Evolutionary conservation across 441 rosid species (phyloP).

Genomic region (Populus hybrid): DNA sequence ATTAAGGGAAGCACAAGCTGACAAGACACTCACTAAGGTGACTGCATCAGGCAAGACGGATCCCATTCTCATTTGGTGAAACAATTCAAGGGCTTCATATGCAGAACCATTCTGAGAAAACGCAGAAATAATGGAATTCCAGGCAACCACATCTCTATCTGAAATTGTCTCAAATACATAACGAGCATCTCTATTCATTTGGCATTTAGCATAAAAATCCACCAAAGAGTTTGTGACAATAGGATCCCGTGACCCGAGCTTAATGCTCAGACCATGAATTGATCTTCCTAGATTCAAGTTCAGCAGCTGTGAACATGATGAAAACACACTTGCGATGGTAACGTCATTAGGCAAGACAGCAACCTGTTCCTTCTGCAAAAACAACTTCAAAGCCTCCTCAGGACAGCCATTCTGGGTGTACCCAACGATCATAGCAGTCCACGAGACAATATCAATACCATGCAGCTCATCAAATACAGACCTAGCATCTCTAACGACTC

Average conservation of each 20-base stretch:
- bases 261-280: slow-evolving; percentile 49
- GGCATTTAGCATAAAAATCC: slow-evolving; percentile 68
- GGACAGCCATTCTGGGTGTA: slow-evolving; percentile 49
- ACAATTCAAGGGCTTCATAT: slow-evolving; percentile 63
- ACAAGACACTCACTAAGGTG: slow-evolving; percentile 59
- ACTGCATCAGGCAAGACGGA: slow-evolving; percentile 65
- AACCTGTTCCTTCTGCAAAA: slow-evolving; percentile 36
- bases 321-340: slow-evolving; percentile 49
- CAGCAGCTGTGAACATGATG: slow-evolving; percentile 57
- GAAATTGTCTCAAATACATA: slow-evolving; percentile 53
- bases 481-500: slow-evolving; percentile 42
- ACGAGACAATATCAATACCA: slow-evolving; percentile 42
- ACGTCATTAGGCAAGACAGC: slow-evolving; percentile 46
- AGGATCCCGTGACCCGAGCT: slow-evolving; percentile 45
- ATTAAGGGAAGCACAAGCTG: slow-evolving; percentile 63
- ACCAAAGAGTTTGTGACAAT: slow-evolving; percentile 56
- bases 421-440: slow-evolving; percentile 59
- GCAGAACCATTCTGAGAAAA: slow-evolving; percentile 65
- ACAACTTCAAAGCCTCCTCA: slow-evolving; percentile 53
- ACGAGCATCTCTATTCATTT: slow-evolving; percentile 54
- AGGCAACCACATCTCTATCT: slow-evolving; percentile 51
- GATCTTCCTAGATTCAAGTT: slow-evolving; percentile 56
- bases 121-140: slow-evolving; percentile 87
- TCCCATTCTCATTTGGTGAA: slow-evolving; percentile 48
- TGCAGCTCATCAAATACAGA: slow-evolving; percentile 36